Percentiles rank a stretch among this genome's conserved stretches.
Evolutionary conservation across 2,329 filamentous ascomycete species (phyloP).

Genomic region (Chaetothyriales sp.): DNA sequence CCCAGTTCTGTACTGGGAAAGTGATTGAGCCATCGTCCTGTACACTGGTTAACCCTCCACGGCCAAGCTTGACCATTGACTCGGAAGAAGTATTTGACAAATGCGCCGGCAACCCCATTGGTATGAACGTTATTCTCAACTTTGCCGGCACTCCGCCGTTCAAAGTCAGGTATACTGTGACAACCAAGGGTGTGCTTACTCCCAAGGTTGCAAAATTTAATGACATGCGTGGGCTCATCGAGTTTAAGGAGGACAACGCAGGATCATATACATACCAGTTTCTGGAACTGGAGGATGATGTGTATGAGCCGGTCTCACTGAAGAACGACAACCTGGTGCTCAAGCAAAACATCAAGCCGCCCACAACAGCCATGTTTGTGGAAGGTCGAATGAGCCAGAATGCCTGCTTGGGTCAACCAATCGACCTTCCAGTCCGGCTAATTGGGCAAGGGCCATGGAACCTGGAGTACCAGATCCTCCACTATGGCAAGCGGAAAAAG

Average conservation of each 20-base stretch:
- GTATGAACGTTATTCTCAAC: constrained; percentile 74
- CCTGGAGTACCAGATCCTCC: constrained; percentile 81
- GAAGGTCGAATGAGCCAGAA: constrained; percentile 42
- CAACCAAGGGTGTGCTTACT: constrained; percentile 39
- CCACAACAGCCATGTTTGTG: constrained; percentile 61
- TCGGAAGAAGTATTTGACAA: constrained; percentile 81
- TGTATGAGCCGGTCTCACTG: constrained; percentile 57
- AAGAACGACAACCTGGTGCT: constrained; percentile 39
- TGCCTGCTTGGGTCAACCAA: constrained; percentile 69
- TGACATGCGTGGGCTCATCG: constrained; percentile 68
- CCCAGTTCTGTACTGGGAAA: constrained; percentile 70
- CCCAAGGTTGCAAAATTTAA: constrained; percentile 43
- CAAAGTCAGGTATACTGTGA: constrained; percentile 59
- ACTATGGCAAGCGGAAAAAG: constrained; percentile 70
- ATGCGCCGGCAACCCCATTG: constrained; percentile 85
- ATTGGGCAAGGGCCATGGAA: constrained; percentile 75
- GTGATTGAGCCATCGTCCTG: constrained; percentile 91
- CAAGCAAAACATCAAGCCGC: constrained; percentile 84
- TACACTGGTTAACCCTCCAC: constrained; percentile 74
- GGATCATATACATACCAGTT: constrained; percentile 83
- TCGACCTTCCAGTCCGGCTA: constrained; percentile 59
- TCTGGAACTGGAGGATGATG: constrained; percentile 60
- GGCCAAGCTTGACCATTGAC: constrained; percentile 60
- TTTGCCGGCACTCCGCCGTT: constrained; percentile 88
- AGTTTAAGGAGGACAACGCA: constrained; percentile 64